Evolutionary conservation across 2,329 filamentous ascomycete genomes (phyloP).

Genomic region (Penicillium frequentans): DNA sequence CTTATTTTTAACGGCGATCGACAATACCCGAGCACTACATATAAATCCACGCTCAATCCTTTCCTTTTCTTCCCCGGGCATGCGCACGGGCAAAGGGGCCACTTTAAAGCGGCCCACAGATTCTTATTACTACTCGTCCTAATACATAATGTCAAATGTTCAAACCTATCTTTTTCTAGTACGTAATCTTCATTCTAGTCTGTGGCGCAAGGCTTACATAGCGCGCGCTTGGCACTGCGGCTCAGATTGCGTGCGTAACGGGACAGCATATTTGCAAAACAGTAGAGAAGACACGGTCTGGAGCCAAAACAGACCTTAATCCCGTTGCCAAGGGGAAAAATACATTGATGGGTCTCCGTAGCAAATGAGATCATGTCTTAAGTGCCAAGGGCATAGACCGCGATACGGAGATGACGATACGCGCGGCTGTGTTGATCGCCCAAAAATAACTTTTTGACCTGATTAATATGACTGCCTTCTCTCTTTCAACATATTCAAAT

Average conservation of each 20-base stretch:
- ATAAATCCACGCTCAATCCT: not conserved
- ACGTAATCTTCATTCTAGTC: not conserved
- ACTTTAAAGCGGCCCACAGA: not conserved
- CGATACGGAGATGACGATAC: slow-evolving; percentile 11
- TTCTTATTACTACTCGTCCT: slow-evolving; percentile 16
- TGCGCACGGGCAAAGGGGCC: not conserved
- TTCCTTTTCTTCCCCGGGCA: not conserved
- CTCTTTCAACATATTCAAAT: not conserved
- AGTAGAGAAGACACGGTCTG: not conserved
- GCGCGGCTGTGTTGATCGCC: slow-evolving; percentile 26
- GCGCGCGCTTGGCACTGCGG: slow-evolving; percentile 5
- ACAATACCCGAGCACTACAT: slow-evolving; percentile 16
- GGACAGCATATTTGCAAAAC: not conserved
- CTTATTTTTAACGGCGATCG: slow-evolving; percentile 8
- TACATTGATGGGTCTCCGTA: not conserved
- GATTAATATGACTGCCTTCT: slow-evolving; percentile 21
- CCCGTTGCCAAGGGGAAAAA: not conserved
- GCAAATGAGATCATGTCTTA: not conserved
- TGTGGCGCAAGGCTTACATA: not conserved
- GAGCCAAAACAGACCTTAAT: not conserved
- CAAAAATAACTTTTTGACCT: slow-evolving; percentile 22
- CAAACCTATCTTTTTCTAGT: not conserved
- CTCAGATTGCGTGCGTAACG: slow-evolving; percentile 3
- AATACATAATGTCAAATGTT: slow-evolving; percentile 29
- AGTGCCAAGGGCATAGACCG: not conserved